Percentiles rank a stretch among this genome's conserved stretches.
Conservation (phyloP, 75 land plant genomes). For the Isoetes taiwanensis region DNA sequence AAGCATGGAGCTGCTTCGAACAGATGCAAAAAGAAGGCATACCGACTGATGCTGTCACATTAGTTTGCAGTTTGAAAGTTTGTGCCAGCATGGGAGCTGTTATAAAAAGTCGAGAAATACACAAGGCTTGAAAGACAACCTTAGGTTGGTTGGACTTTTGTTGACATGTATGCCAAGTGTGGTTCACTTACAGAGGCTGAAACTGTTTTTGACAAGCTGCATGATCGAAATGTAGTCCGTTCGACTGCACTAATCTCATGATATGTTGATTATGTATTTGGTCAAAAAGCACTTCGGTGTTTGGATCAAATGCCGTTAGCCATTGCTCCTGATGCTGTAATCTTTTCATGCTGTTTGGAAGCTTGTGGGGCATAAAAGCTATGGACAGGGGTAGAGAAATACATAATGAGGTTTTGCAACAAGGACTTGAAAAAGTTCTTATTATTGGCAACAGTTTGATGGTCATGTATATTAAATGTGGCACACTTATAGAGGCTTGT, state of each 20-base stretch:
- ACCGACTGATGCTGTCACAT: too few species aligned
- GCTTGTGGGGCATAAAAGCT: not conserved
- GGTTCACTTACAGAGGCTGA: not conserved
- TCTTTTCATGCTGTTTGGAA: not conserved
- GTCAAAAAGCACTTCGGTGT: not conserved
- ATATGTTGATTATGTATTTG: not conserved
- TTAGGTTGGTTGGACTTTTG: too few species aligned
- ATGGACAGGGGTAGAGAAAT: not conserved
- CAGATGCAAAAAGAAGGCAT: too few species aligned
- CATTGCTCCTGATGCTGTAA: not conserved
- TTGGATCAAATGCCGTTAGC: not conserved
- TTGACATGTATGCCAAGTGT: constrained; percentile 8
- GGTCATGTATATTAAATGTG: too few species aligned
- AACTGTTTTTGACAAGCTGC: not conserved
- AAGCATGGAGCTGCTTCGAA: too few species aligned
- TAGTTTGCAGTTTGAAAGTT: too few species aligned
- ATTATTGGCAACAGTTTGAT: not conserved
- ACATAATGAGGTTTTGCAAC: not conserved
- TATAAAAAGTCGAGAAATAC: too few species aligned
- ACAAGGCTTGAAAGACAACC: too few species aligned
- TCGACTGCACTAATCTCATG: not conserved
- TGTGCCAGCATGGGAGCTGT: too few species aligned
- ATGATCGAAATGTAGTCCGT: not conserved
- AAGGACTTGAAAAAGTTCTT: not conserved
- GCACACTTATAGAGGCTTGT: too few species aligned